Conservation (phyloP, 768 basidiomycete species). For the Tubosaeta brunneosetosa region DNA sequence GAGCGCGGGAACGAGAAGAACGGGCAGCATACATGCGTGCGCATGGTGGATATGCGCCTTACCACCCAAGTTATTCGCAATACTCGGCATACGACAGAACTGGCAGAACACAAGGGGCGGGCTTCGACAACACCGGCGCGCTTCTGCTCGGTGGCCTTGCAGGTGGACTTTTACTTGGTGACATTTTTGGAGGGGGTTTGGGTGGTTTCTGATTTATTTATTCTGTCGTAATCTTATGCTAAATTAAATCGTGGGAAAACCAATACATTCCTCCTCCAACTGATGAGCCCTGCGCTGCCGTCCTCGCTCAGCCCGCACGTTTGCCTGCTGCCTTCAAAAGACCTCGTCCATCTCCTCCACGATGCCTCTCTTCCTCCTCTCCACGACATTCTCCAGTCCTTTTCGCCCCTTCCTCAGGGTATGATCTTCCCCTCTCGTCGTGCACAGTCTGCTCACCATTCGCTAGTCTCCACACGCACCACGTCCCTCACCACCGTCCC, state of each 20-base stretch:
- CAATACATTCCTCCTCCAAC: background rate
- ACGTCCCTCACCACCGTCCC: constrained; percentile 65
- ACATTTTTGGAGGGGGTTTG: constrained; percentile 38
- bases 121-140: constrained; percentile 7
- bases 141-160: constrained; percentile 41
- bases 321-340: constrained; percentile 66
- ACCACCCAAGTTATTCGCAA: constrained; percentile 19
- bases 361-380: constrained; percentile 62
- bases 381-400: constrained; percentile 74
- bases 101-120: background rate
- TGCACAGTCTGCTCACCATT: constrained; percentile 2
- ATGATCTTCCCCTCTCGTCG: constrained; percentile 2
- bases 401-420: constrained; percentile 82
- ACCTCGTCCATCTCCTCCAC: constrained; percentile 58
- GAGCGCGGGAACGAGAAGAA: constrained; percentile 21
- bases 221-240: constrained; percentile 1
- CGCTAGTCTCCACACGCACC: constrained; percentile 72
- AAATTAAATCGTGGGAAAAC: constrained; percentile 6
- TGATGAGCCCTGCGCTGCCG: constrained; percentile 55
- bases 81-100: background rate
- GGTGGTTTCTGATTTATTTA: constrained; percentile 34
- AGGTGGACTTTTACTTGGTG: constrained; percentile 48
- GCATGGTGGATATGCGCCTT: constrained; percentile 29
- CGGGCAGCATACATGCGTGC: constrained; percentile 35
- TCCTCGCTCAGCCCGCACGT: constrained; percentile 79